Evolutionary conservation across 2,329 filamentous ascomycete genomes (phyloP), one percentile per base, ranked within the genome.

Genomic region (Tolypocladium cylindrosporum): DNA sequence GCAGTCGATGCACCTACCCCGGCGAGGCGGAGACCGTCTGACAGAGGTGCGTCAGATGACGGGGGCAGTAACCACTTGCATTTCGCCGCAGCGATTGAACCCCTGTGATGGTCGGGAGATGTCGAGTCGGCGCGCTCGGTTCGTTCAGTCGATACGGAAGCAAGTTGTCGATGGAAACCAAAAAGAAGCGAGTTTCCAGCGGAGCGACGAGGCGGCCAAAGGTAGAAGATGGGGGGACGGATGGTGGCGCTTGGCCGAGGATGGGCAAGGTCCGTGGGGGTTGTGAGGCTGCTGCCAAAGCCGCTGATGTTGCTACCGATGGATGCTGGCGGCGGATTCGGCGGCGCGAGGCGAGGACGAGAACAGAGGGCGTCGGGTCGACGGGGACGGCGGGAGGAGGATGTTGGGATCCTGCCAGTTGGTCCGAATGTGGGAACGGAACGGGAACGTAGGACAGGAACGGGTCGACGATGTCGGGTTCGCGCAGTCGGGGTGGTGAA

Each of bases 401-500:
- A 16, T 2, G 13, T n/a, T 19, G 52, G 24, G 53, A 34, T 42
- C 2, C 53, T 43, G 19, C 24, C 39, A 41, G 52, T 39, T 54
- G 51, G 43, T 21, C 51, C 31, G 31, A 53, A 53, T n/a, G 51
- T n/a, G 51, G 10, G 24, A 21, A 10, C 56, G 21, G 37, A 19
- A 45, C 14, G 7, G 51, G 14, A 11, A 43, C 24, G 45, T 8
- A 3, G 45, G 14, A 31, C 45, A 16, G 42, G 9, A 43, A 24
- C 45, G 39, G 31, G 14, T 14, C 11, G 24, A 31, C 21, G 43
- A 48, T 24, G 13, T 43, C 41, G 41, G 41, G 41, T 24, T 11
- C 42, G 21, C 42, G n/a, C n/a, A 3, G 19, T 21, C n/a, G 42
- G n/a, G 58, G 55, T 57, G 60, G 60, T 59, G 55, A 61, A 45